Evolutionary conservation across 371 early-diverging fungal species (phyloP), one percentile per base, ranked within the genome.

Genomic region (Lichtheimia ramosa): DNA sequence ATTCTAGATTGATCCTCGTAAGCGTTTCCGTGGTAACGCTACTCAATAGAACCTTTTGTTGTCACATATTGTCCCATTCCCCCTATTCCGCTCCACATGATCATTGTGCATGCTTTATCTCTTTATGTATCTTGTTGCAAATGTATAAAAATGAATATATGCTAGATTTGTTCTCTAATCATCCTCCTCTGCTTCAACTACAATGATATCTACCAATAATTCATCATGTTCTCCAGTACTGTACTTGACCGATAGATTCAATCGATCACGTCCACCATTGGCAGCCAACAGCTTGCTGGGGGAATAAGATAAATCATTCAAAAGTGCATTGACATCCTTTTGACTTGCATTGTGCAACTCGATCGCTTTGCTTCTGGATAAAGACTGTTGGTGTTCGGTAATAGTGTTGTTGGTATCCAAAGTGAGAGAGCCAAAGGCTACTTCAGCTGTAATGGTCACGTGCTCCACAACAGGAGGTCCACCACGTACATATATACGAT

Each of bases 401-500:
- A 58, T 4, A 71, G 40, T 23, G 65, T 39, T 5, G 59, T 42
- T 12, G 66, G 52, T 10, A 63, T 54, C 25, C 55, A 34, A 34
- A 8, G 34, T 56, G 34, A 71, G 49, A 42, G 59, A 62, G 21
- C 77, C 77, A 40, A 67, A 61, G 1, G 69, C 56, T 2, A 76
- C 65, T 2, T 72, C 65, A 2, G 74, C 16, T 20, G 68, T 53
- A 2, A 81, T 51, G 0, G 53, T 59, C 8, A 70, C 66, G 18
- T 63, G 52, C 7, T 56, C 48, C 1, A 69, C 54, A 6, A 41
- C 43, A 12, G 66, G 60, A 14, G 77, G 74, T 0, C 76, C 76
- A 28, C 86, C 86, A 12, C 82, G 77, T 4, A 84, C 67, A 63
- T 78, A 86, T 7, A 86, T 65, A 0, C 78, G 79, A 54, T 83